These are phyloP conservation scores for Hyaloscypha hepaticicola DNA, from an alignment of 495 filamentous ascomycete species.

Conservation along the genomic window DNA sequence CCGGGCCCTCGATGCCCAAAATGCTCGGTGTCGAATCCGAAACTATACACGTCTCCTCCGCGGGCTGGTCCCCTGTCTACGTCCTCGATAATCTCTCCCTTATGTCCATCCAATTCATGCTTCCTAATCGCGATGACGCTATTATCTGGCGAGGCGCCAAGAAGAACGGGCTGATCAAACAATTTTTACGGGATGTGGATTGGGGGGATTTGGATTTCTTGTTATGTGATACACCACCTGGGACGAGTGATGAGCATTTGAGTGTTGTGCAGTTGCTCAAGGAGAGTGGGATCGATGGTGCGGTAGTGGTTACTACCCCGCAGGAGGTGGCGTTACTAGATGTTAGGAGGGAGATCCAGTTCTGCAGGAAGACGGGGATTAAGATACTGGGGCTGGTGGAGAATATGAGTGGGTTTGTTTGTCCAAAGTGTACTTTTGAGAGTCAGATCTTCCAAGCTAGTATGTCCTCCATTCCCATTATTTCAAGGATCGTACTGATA, in stretches of 20 bases:
- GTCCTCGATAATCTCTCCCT: conserved; percentile 86
- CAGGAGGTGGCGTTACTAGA: conserved; percentile 93
- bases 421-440: conserved; percentile 78
- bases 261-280: conserved; percentile 86
- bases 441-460: conserved; percentile 80
- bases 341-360: conserved; percentile 95
- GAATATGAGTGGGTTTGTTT: conserved; percentile 97
- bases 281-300: conserved; percentile 86
- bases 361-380: conserved; percentile 93
- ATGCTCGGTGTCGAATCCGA: conserved; percentile 97
- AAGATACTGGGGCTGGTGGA: conserved; percentile 85
- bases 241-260: conserved; percentile 92
- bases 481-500: not conserved
- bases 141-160: conserved; percentile 97
- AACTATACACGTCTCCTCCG: conserved; percentile 78
- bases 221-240: conserved; percentile 92
- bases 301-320: conserved; percentile 89
- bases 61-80: conserved; percentile 93
- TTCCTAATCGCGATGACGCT: conserved; percentile 87
- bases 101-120: conserved; percentile 98
- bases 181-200: conserved; percentile 94
- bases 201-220: conserved; percentile 95
- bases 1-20: conserved; percentile 90
- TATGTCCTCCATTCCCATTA: not conserved
- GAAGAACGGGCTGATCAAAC: conserved; percentile 97